phyloP scores from a whole-genome alignment of 1,284 basidiomycete genomes.

The Rhodotorula glutinis region DNA sequence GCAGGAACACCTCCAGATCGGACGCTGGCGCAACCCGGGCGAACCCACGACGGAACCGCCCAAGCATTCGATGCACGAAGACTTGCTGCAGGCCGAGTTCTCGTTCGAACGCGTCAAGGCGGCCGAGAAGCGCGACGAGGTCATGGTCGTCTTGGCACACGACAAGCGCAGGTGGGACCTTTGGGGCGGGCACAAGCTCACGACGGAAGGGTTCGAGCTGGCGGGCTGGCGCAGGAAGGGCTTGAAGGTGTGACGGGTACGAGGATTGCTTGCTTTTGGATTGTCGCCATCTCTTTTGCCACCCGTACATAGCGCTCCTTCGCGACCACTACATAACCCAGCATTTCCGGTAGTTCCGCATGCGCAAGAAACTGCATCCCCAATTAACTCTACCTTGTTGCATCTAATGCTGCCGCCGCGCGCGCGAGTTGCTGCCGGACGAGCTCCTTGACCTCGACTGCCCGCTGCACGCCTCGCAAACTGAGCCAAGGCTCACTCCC shows the following conservation, averaged over 20 bases:
- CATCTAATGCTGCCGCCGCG: background rate
- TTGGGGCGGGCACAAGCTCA: constrained; percentile 6
- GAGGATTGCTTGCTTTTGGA: no score
- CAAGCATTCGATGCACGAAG: constrained; percentile 25
- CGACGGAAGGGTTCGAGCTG: constrained; percentile 4
- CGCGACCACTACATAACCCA: background rate
- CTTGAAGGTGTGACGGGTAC: constrained; percentile 4
- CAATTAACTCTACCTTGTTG: no score
- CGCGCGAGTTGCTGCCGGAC: constrained; percentile 20
- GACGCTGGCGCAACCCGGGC: constrained; percentile 9
- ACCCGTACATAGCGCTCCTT: background rate
- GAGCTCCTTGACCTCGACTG: constrained; percentile 28
- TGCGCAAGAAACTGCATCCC: no score
- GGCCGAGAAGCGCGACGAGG: constrained; percentile 4
- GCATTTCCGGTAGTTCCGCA: no score
- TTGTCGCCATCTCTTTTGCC: background rate
- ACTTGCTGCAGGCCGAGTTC: constrained; percentile 7
- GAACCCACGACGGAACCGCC: constrained; percentile 2
- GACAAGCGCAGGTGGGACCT: constrained; percentile 17
- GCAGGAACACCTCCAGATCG: constrained; percentile 7
- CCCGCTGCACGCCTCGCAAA: constrained; percentile 10
- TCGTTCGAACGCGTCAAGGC: constrained; percentile 27
- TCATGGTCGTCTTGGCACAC: constrained; percentile 28
- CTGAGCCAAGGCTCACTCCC: constrained; percentile 27
- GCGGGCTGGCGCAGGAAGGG: constrained; percentile 24